Percentiles rank a stretch among this genome's conserved stretches.
These are phyloP conservation scores for Novymonas esmeraldas DNA, from an alignment of 208 protist species.

Conservation along the genomic window DNA sequence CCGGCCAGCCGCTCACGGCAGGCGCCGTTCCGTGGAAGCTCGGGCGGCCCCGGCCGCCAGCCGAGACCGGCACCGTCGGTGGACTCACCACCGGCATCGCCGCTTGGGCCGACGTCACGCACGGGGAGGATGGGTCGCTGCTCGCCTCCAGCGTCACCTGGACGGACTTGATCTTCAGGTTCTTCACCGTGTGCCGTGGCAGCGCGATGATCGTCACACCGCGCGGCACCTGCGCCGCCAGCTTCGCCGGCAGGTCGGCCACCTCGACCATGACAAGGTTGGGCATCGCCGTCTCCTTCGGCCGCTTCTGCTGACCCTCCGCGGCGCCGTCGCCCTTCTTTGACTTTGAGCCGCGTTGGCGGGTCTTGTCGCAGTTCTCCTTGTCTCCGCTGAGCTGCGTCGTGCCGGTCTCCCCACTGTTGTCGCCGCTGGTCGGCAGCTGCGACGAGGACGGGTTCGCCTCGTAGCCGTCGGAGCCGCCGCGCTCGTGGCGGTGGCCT, in stretches of 20 bases:
- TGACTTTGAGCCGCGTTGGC: background rate
- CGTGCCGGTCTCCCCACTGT: slow-evolving; percentile 3
- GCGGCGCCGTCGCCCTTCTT: background rate
- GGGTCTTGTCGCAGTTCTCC: background rate
- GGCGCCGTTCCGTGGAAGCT: background rate
- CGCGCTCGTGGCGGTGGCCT: background rate
- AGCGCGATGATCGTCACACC: slow-evolving; percentile 30
- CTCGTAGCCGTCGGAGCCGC: slow-evolving; percentile 2
- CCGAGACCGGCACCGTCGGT: background rate
- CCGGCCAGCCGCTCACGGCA: background rate
- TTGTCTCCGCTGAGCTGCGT: slow-evolving; percentile 2
- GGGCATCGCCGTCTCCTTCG: background rate
- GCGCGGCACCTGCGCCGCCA: slow-evolving; percentile 29
- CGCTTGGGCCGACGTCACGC: background rate
- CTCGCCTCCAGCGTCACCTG: background rate
- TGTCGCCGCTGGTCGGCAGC: slow-evolving; percentile 1
- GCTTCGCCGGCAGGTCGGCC: slow-evolving; percentile 16
- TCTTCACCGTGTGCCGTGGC: slow-evolving; percentile 13
- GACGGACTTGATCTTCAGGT: slow-evolving; percentile 8
- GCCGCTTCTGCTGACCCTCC: background rate
- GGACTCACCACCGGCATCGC: slow-evolving; percentile 4
- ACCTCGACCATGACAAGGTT: slow-evolving; percentile 32
- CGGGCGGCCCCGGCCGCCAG: background rate
- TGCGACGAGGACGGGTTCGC: slow-evolving; percentile 16
- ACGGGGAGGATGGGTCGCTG: background rate